Base-by-base conservation (phyloP, 306 rosid species). In the Cucumis hystrix region DNA sequence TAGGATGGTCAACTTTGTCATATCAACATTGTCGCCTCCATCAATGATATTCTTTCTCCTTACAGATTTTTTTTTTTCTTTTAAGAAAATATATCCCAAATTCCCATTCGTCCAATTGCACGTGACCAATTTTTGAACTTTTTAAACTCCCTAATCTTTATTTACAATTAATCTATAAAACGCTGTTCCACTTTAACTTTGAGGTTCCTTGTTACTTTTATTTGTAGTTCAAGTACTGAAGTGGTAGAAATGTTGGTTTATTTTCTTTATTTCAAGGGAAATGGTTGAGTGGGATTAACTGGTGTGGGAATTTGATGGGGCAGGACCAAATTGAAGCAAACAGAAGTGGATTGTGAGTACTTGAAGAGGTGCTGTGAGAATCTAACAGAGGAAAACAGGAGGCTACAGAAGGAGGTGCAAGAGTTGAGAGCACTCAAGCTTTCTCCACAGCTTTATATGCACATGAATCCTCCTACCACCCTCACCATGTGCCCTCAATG, bases 401-500 rank as follows among this genome's bases (percentile, higher is more conserved):
- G 96, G 85, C 21, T 90, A 84, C 97, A 90, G 79, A 95, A 92
- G 83, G 99, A 95, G 80, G 93, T 92, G 79, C 93, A 89, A 77
- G 99, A 92, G 85, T 95, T 95, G 1, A 92, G 97, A 78, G 89
- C 96, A n/a, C 86, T 95, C 77, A 92, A 92, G 73, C 82, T 95
- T 21, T 90, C 97, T 13, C 98, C 98, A 52, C 96, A 91, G 80
- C 82, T 90, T 35, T 90, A 92, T 85, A 92, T 85, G 96, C 91
- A 94, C 56, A 92, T 92, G 96, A 91, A 79, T 64, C 99, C 97
- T 78, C 99, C 99, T 64, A 95, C 97, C 57, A 95, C 99, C 18
- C 99, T 95, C 65, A 90, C 97, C 28, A 92, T 95, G 96, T 95
- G 99, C 82, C 97, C 99, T 65, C 90, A 96, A 0, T 95, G 99